Conservation (phyloP, 352 stramenopile genomes). For the Phytophthora sp. region DNA sequence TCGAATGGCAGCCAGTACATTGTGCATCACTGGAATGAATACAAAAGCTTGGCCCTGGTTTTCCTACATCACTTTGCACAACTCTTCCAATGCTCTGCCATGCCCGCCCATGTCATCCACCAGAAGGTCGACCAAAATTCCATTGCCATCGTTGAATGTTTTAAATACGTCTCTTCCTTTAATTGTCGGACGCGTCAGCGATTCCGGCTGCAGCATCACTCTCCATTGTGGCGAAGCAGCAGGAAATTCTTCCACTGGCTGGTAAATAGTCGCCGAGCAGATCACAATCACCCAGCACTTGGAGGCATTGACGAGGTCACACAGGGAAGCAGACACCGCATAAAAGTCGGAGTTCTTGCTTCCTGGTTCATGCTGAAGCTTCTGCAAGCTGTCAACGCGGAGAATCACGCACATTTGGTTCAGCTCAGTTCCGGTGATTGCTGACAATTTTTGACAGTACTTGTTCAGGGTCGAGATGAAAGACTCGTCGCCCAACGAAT, state of each 20-base stretch:
- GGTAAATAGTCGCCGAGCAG: conserved; percentile 19
- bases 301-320: conserved; percentile 26
- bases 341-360: conserved; percentile 14
- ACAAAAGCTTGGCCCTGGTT: conserved; percentile 15
- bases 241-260: conserved; percentile 27
- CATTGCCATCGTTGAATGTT: neutral
- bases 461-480: conserved; percentile 1
- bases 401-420: conserved; percentile 30
- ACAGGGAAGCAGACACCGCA: conserved; percentile 3
- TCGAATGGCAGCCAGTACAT: conserved; percentile 5
- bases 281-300: conserved; percentile 31
- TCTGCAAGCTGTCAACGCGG: conserved; percentile 16
- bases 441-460: conserved; percentile 13
- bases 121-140: conserved; percentile 13
- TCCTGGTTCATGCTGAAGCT: conserved; percentile 26
- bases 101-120: conserved; percentile 28
- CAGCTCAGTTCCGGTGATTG: conserved; percentile 11
- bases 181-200: conserved; percentile 2
- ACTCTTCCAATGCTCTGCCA: conserved; percentile 26
- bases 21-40: conserved; percentile 14
- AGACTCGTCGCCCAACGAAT: neutral
- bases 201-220: conserved; percentile 1
- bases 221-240: conserved; percentile 8
- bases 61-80: conserved; percentile 22
- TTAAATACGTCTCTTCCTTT: conserved; percentile 11